Percentiles rank a stretch among this genome's conserved stretches.
These are phyloP conservation scores for Quercus lobata DNA, from an alignment of 331 rosid species.

Conservation along the genomic window DNA sequence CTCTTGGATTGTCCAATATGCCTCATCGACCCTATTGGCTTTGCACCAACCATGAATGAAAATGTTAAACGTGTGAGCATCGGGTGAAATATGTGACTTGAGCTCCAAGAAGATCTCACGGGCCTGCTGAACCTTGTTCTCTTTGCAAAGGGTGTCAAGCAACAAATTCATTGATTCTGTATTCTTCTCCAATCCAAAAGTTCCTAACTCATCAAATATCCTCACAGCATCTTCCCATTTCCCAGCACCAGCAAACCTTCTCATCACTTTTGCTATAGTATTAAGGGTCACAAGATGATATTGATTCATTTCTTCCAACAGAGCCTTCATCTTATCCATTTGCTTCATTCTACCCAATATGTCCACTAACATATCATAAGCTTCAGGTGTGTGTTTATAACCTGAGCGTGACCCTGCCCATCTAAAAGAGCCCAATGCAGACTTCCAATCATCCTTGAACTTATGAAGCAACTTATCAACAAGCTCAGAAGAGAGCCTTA, in stretches of 20 bases:
- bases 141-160: slow-evolving; percentile 89
- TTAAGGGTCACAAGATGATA: slow-evolving; percentile 30
- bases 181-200: slow-evolving; percentile 70
- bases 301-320: slow-evolving; percentile 56
- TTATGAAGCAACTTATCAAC: slow-evolving; percentile 46
- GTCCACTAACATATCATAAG: slow-evolving; percentile 62
- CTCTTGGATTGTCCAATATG: slow-evolving; percentile 85
- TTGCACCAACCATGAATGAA: slow-evolving; percentile 95
- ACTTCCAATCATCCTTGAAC: slow-evolving; percentile 82
- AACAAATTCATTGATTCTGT: slow-evolving; percentile 76
- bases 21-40: slow-evolving; percentile 70
- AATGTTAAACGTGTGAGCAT: slow-evolving; percentile 73
- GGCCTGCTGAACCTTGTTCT: slow-evolving; percentile 59
- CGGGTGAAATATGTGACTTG: slow-evolving; percentile 60
- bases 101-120: slow-evolving; percentile 59
- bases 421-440: slow-evolving; percentile 75
- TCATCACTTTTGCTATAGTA: slow-evolving; percentile 68
- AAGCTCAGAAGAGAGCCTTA: slow-evolving; percentile 39
- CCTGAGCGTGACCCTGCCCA: slow-evolving; percentile 58
- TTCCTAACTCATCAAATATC: slow-evolving; percentile 61
- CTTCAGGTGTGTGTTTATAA: slow-evolving; percentile 41
- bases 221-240: slow-evolving; percentile 71
- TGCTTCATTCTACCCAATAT: slow-evolving; percentile 76
- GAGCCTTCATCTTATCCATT: slow-evolving; percentile 46
- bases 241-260: slow-evolving; percentile 79